phyloP scores from a whole-genome alignment of 2,329 filamentous ascomycete genomes.

The Phialocephala subalpina region DNA sequence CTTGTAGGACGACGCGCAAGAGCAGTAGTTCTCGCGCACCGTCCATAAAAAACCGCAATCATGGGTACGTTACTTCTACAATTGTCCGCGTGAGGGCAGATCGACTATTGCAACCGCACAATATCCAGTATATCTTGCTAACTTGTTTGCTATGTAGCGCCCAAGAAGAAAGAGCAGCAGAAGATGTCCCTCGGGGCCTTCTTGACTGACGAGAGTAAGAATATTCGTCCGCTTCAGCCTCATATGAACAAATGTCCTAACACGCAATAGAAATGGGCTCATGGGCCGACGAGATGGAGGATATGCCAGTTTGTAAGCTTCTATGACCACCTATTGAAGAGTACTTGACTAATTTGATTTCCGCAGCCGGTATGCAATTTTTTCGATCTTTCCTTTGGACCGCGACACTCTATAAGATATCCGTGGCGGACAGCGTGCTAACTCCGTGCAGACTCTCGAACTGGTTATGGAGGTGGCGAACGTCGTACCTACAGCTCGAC shows the following conservation, averaged over 20 bases:
- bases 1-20: constrained; percentile 42
- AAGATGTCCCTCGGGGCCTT: constrained; percentile 99
- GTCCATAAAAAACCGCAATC: constrained; percentile 60
- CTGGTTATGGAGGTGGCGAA: constrained; percentile 43
- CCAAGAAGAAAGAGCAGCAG: constrained; percentile 87
- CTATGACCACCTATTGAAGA: neutral
- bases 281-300: constrained; percentile 99
- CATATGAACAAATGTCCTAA: constrained; percentile 50
- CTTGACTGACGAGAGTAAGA: constrained; percentile 88
- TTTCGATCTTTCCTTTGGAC: constrained; percentile 1
- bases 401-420: neutral
- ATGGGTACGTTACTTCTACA: constrained; percentile 59
- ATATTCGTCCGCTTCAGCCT: constrained; percentile 35
- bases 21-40: constrained; percentile 51
- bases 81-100: neutral
- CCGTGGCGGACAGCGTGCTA: constrained; percentile 19
- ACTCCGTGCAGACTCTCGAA: constrained; percentile 42
- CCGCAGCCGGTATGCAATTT: constrained; percentile 43
- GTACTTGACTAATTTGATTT: constrained; percentile 38
- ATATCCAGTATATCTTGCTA: constrained; percentile 46
- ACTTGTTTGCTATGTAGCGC: constrained; percentile 67
- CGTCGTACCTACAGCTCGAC: constrained; percentile 44
- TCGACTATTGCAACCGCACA: neutral
- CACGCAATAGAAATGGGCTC: constrained; percentile 74
- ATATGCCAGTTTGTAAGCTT: constrained; percentile 54